A percentile compares a stretch with the other conserved stretches of the same genome.
Evolutionary conservation across 2,329 filamentous ascomycete genomes (phyloP).

Genomic region (Neoscytalidium dimidiatum): DNA sequence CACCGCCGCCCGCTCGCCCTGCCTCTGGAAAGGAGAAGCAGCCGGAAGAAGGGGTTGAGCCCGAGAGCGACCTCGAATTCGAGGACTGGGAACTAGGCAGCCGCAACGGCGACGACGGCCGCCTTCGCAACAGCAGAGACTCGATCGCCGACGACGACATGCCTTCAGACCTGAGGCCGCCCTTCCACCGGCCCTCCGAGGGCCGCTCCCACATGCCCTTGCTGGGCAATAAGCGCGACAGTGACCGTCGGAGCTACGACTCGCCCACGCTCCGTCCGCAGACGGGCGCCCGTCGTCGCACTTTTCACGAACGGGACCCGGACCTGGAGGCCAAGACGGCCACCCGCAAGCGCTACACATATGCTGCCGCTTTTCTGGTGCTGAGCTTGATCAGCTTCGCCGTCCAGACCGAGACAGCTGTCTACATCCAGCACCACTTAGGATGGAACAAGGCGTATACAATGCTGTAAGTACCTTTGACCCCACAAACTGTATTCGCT

Average conservation of each 20-base stretch:
- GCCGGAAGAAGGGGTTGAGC: slow-evolving; percentile 9
- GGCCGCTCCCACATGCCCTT: slow-evolving; percentile 54
- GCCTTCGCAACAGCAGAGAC: slow-evolving; percentile 29
- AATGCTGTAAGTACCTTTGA: slow-evolving; percentile 71
- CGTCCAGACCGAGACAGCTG: slow-evolving; percentile 91
- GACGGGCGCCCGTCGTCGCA: slow-evolving; percentile 62
- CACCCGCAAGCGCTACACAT: slow-evolving; percentile 80
- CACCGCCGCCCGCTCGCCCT: neutral
- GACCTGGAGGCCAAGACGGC: slow-evolving; percentile 63
- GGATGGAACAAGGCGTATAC: slow-evolving; percentile 99
- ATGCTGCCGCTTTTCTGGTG: slow-evolving; percentile 80
- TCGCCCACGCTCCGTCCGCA: slow-evolving; percentile 37
- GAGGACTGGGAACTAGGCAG: slow-evolving; percentile 42
- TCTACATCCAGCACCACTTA: slow-evolving; percentile 89
- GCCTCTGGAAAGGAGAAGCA: slow-evolving; percentile 22
- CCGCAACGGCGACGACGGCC: neutral
- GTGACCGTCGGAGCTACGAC: slow-evolving; percentile 39
- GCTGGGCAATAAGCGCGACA: slow-evolving; percentile 46
- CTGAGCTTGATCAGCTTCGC: slow-evolving; percentile 86
- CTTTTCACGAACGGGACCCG: slow-evolving; percentile 78
- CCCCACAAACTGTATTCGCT: neutral
- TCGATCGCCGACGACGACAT: slow-evolving; percentile 40
- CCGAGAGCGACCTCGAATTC: slow-evolving; percentile 41
- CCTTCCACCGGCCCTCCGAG: slow-evolving; percentile 38
- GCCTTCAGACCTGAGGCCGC: slow-evolving; percentile 52